Evolutionary conservation across 176 grass and related monocot species (phyloP).

Genomic region (Oryza longistaminata): DNA sequence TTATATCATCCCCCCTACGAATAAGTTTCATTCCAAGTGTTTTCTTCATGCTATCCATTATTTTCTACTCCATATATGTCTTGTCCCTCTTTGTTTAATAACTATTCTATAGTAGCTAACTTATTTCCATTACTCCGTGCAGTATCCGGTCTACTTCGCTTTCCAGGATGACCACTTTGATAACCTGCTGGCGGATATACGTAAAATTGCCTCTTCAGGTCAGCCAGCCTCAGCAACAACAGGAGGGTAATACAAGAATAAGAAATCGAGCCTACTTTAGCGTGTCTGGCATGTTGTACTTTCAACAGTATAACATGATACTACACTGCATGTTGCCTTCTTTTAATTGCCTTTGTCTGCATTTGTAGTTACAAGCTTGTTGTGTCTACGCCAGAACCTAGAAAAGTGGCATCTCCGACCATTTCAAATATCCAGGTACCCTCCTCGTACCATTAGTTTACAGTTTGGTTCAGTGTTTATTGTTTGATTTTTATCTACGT

Average conservation of each 20-base stretch:
- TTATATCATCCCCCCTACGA: background rate
- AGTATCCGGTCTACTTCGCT: conserved; percentile 96
- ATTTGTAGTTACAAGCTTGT: conserved; percentile 82
- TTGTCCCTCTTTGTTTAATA: background rate
- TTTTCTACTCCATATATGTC: conserved; percentile 14
- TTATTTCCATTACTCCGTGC: conserved; percentile 39
- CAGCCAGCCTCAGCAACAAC: conserved; percentile 80
- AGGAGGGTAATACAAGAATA: conserved; percentile 72
- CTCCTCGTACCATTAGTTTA: background rate
- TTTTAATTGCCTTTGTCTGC: conserved; percentile 29
- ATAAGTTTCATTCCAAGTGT: background rate
- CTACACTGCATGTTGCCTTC: background rate
- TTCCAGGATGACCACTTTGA: conserved; percentile 69
- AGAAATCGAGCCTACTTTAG: conserved; percentile 21
- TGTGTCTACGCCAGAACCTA: conserved; percentile 73
- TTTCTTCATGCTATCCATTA: background rate
- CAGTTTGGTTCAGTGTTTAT: conserved; percentile 6
- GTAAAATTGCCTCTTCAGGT: conserved; percentile 62
- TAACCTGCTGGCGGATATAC: conserved; percentile 71
- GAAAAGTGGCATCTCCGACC: conserved; percentile 78
- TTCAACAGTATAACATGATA: background rate
- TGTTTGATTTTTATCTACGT: conserved; percentile 19
- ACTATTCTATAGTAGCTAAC: conserved; percentile 34
- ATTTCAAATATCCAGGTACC: conserved; percentile 96
- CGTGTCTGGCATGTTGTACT: conserved; percentile 10